These are phyloP conservation scores for Chlorella variabilis DNA, from an alignment of 163 green algal species.

Conservation along the genomic window DNA sequence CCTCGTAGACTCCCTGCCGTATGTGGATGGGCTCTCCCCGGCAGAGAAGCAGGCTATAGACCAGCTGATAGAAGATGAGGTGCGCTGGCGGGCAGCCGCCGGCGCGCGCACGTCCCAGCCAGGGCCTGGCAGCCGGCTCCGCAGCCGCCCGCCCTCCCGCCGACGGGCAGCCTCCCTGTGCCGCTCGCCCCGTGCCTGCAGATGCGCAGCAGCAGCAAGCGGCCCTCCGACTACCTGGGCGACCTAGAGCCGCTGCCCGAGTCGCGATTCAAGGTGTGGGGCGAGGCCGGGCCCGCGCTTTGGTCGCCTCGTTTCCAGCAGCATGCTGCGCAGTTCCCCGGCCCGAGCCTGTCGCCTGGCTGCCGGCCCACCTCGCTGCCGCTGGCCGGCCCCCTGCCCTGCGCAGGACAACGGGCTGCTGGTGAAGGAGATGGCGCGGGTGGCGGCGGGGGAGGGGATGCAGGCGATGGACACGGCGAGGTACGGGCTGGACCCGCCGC, in stretches of 20 bases:
- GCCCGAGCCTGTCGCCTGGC: too few relatives aligned
- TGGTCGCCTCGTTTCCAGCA: too few relatives aligned
- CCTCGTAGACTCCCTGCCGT: slow-evolving; percentile 82
- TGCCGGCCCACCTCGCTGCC: too few relatives aligned
- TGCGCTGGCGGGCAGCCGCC: slow-evolving; percentile 19
- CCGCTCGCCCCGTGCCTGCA: slow-evolving; percentile 30
- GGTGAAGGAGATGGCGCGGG: slow-evolving; percentile 65
- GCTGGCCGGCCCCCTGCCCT: neutral
- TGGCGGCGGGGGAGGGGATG: slow-evolving; percentile 62
- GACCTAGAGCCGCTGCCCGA: slow-evolving; percentile 68
- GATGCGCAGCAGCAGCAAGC: slow-evolving; percentile 62
- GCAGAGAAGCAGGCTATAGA: slow-evolving; percentile 71
- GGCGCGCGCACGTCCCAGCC: too few relatives aligned
- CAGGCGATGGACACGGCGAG: slow-evolving; percentile 67
- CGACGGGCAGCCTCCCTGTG: too few relatives aligned
- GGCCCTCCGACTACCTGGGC: slow-evolving; percentile 74
- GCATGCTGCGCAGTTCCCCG: too few relatives aligned
- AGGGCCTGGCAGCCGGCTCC: too few relatives aligned
- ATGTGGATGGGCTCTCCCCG: slow-evolving; percentile 71
- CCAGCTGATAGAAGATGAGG: slow-evolving; percentile 80
- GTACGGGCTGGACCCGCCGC: slow-evolving; percentile 75
- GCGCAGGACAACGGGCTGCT: slow-evolving; percentile 60
- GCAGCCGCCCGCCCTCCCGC: too few relatives aligned
- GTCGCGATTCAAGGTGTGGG: slow-evolving; percentile 57
- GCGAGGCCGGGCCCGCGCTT: too few relatives aligned